Conservation (phyloP, 2,329 filamentous ascomycete species). For the Cyanodermella asteris region DNA sequence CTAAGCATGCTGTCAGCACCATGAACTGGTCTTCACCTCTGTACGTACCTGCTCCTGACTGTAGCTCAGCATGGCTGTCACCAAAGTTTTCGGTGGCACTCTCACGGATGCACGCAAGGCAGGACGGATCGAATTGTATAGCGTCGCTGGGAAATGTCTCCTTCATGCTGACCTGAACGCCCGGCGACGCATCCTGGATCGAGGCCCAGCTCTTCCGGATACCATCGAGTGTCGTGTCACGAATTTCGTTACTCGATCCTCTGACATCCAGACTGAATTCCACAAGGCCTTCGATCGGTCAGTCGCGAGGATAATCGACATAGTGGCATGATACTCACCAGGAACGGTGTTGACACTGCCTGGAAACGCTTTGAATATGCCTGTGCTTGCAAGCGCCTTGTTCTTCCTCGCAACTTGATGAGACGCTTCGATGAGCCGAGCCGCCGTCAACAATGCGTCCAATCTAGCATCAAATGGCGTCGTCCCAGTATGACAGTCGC, state of each 20-base stretch:
- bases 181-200: conserved; percentile 1
- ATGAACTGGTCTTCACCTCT: neutral
- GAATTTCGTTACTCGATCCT: conserved; percentile 32
- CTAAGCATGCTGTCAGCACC: conserved; percentile 20
- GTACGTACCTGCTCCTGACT: conserved; percentile 37
- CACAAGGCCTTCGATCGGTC: no score
- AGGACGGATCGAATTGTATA: conserved; percentile 43
- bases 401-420: conserved; percentile 39
- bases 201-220: neutral
- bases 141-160: conserved; percentile 23
- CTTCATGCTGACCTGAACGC: conserved; percentile 5
- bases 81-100: conserved; percentile 37
- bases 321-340: no score
- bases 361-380: conserved; percentile 43
- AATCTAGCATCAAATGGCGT: conserved; percentile 44
- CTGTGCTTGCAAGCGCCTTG: conserved; percentile 44
- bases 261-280: conserved; percentile 48
- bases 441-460: conserved; percentile 46
- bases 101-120: conserved; percentile 40
- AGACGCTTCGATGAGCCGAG: conserved; percentile 43
- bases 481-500: conserved; percentile 54
- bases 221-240: neutral
- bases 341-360: conserved; percentile 56
- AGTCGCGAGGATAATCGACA: no score
- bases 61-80: conserved; percentile 30